Conservation (phyloP, 306 rosid species). For the Cucumis melo region DNA sequence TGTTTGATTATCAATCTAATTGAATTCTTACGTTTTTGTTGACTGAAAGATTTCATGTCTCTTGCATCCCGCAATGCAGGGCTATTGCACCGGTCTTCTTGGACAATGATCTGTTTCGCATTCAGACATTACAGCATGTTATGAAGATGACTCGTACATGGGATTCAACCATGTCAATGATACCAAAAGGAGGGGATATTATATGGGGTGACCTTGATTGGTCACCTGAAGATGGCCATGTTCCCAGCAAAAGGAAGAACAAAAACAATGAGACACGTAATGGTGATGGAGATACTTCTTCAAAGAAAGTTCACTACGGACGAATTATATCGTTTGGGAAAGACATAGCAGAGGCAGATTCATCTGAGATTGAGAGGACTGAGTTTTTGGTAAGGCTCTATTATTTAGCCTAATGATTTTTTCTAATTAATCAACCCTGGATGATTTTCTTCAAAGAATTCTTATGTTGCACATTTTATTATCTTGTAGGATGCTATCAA, state of each 20-base stretch:
- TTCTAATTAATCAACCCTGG: background rate
- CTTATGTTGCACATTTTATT: background rate
- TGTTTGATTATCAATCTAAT: background rate
- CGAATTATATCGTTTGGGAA: constrained; percentile 68
- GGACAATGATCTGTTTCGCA: constrained; percentile 64
- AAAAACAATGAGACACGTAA: constrained; percentile 14
- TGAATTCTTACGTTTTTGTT: background rate
- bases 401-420: background rate
- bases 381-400: constrained; percentile 46
- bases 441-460: background rate
- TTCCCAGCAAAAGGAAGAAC: constrained; percentile 28
- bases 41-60: background rate
- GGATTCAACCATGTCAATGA: constrained; percentile 91
- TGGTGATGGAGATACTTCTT: constrained; percentile 11
- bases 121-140: constrained; percentile 70
- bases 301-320: constrained; percentile 39
- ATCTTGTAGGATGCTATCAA: constrained; percentile 47
- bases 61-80: constrained; percentile 23
- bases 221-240: constrained; percentile 64
- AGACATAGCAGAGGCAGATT: constrained; percentile 56
- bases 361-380: constrained; percentile 35
- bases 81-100: constrained; percentile 66
- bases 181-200: constrained; percentile 74
- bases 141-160: constrained; percentile 83
- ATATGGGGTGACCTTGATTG: constrained; percentile 88